Percentiles rank a stretch among this genome's conserved stretches.
Conservation (phyloP, 331 rosid species). For the Quercus tomentella region DNA sequence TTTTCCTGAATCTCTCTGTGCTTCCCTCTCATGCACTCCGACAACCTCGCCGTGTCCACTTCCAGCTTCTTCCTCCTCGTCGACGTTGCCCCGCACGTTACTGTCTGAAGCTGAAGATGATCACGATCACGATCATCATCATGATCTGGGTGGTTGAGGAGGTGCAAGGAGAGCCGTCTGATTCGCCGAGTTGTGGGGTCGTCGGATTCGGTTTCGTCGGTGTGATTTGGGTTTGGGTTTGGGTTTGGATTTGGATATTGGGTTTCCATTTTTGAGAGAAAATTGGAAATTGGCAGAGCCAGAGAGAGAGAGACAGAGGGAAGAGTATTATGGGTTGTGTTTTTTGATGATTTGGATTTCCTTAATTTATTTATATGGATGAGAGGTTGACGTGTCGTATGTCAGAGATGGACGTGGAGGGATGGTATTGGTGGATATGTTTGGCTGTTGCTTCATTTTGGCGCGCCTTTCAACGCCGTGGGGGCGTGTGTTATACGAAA, state of each 20-base stretch:
- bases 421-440: not conserved
- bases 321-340: too few species aligned
- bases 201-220: conserved; percentile 23
- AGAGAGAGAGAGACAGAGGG: not conserved
- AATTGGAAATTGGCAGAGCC: not conserved
- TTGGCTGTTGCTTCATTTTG: conserved; percentile 1
- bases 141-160: conserved; percentile 22
- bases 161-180: conserved; percentile 49
- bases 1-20: conserved; percentile 65
- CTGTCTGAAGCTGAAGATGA: conserved; percentile 19
- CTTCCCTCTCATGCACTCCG: conserved; percentile 56
- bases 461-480: conserved; percentile 15
- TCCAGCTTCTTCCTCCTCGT: conserved; percentile 25
- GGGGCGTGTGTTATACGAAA: not conserved
- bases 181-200: conserved; percentile 41
- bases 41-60: conserved; percentile 36
- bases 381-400: conserved; percentile 3
- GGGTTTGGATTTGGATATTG: not conserved
- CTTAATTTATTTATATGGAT: conserved; percentile 14
- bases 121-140: not conserved
- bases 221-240: not conserved
- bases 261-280: conserved; percentile 23
- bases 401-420: conserved; percentile 1
- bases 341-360: not conserved
- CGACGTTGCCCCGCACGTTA: conserved; percentile 31